These are phyloP conservation scores for Triadica sebifera DNA, from an alignment of 345 rosid species.

Conservation along the genomic window DNA sequence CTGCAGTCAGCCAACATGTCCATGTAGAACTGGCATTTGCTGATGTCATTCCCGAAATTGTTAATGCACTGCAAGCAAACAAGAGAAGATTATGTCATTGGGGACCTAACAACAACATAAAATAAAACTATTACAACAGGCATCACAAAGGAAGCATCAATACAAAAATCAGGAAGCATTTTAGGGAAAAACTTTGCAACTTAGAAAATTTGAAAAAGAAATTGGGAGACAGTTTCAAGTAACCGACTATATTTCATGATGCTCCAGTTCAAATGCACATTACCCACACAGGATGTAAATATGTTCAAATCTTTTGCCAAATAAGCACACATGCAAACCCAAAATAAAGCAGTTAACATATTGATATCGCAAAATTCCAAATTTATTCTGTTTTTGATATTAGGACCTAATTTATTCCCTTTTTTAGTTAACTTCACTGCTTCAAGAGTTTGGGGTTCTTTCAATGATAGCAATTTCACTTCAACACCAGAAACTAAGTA, in stretches of 20 bases:
- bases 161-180: background rate
- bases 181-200: too few species aligned
- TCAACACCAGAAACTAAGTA: background rate
- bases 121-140: background rate
- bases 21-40: constrained; percentile 98
- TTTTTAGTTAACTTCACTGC: too few species aligned
- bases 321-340: too few species aligned
- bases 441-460: background rate
- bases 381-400: background rate
- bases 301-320: background rate
- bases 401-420: too few species aligned
- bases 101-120: background rate
- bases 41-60: constrained; percentile 75
- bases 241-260: background rate
- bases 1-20: constrained; percentile 92
- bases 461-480: background rate
- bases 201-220: background rate
- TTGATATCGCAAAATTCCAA: background rate
- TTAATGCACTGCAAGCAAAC: constrained; percentile 59
- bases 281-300: background rate
- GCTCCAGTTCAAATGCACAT: background rate
- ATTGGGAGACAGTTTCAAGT: background rate
- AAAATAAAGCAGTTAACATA: background rate
- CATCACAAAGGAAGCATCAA: background rate
- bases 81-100: background rate